Evolutionary conservation across 2,329 filamentous ascomycete genomes (phyloP), one percentile per base, ranked within the genome.

Genomic region (Diaporthe caulivora): DNA sequence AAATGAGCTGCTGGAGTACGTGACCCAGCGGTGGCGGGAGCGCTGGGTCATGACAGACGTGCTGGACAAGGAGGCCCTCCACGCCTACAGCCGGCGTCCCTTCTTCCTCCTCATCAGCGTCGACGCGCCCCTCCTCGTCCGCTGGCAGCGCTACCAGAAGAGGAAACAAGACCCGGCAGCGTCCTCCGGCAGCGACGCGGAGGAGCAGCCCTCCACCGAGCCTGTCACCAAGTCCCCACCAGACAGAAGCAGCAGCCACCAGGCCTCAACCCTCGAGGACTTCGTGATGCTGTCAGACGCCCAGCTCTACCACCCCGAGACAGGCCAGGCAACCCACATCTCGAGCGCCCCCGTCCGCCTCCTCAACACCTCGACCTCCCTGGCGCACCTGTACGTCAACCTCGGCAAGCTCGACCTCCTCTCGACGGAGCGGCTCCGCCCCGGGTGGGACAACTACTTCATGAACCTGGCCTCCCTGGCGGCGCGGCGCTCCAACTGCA

Each of bases 371-470:
- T 93, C 94, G 0, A 87, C 90, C 21, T 92, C 92, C 34, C 84
- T 97, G 1, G 85, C 90, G 13, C 89, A 93, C 77, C 88, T 98
- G 8, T 92, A 95, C 81, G 86, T 88, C 4, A 92, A 93, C 11
- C 89, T 99, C 1, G 87, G 89, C 64, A 89, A 90, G 60, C 88
- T 98, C 10, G 90, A 97, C 81, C 89, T 99, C 34, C 88, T 93
- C 1, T 92, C 97, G 79, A 89, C 92, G 44, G 90, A 93, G 78
- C 92, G 97, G 2, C 87, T 99, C 47, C 91, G 97, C 1, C 97
- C 97, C 0, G 92, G 91, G 64, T 99, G 97, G 97, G 97, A 99
- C 83, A 92, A 94, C 79, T 99, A 99, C 85, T 99, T 99, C 81
- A 99, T 99, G 97, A 91, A 94, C 53, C 87, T 99, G n/a, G 95